Evolutionary conservation across 345 rosid species (phyloP).

Genomic region (Salix arbutifolia): DNA sequence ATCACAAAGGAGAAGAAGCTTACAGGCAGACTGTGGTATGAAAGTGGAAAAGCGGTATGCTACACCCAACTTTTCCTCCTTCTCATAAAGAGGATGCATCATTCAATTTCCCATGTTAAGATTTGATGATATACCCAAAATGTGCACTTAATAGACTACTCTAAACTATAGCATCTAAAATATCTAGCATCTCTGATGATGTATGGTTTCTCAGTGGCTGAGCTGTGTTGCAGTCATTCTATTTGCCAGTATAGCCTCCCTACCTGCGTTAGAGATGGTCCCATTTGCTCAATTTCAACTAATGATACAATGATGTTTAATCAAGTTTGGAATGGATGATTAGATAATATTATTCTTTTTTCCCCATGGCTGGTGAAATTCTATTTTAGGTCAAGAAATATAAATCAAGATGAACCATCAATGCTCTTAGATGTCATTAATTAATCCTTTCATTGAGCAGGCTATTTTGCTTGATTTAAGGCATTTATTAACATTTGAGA

Average conservation of each 20-base stretch:
- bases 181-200: neutral
- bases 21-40: conserved; percentile 93
- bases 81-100: neutral
- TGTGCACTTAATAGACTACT: neutral
- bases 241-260: neutral
- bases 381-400: neutral
- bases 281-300: neutral
- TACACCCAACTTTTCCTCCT: neutral
- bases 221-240: neutral
- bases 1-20: conserved; percentile 81
- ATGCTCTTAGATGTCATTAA: neutral
- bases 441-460: neutral
- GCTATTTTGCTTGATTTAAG: neutral
- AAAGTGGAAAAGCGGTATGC: conserved; percentile 73
- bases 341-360: too few species aligned
- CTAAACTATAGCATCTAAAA: neutral
- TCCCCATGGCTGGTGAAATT: too few species aligned
- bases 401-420: neutral
- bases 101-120: neutral
- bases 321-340: too few species aligned
- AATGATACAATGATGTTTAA: neutral
- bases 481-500: neutral
- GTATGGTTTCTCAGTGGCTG: neutral
- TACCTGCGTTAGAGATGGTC: too few species aligned
- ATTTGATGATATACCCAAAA: neutral